Conservation (phyloP, 805 yeast species). For the Yarrowia divulgata region DNA sequence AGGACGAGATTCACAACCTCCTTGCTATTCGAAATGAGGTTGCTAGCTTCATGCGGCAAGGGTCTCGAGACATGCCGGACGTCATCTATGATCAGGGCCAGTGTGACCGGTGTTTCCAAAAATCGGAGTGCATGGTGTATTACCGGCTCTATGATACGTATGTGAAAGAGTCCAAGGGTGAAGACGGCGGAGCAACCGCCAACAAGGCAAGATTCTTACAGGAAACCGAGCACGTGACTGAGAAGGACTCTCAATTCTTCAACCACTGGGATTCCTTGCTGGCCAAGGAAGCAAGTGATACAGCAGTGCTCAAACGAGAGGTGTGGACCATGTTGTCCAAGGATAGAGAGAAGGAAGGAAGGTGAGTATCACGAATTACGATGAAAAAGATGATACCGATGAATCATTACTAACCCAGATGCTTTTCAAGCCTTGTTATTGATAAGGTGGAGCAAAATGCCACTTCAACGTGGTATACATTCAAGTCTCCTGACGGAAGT, state of each 20-base stretch:
- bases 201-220: constrained; percentile 33
- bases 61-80: constrained; percentile 46
- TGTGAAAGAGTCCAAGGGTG: constrained; percentile 60
- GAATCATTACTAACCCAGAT: constrained; percentile 54
- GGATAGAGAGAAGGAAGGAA: constrained; percentile 71
- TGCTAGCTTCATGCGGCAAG: constrained; percentile 61
- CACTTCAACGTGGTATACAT: constrained; percentile 12
- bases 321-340: constrained; percentile 69
- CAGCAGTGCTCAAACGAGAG: constrained; percentile 61
- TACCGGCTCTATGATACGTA: constrained; percentile 66
- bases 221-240: constrained; percentile 59
- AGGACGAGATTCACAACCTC: constrained; percentile 68
- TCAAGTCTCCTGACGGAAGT: constrained; percentile 20
- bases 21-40: constrained; percentile 75
- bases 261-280: constrained; percentile 76
- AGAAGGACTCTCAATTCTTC: constrained; percentile 62
- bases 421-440: constrained; percentile 47
- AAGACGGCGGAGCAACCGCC: constrained; percentile 43
- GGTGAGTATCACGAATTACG: constrained; percentile 52
- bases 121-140: constrained; percentile 68
- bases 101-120: constrained; percentile 63
- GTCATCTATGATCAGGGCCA: constrained; percentile 40
- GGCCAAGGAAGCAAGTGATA: constrained; percentile 73
- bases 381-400: background rate
- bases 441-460: constrained; percentile 30